phyloP scores from a whole-genome alignment of 2,329 filamentous ascomycete species.

The Penicillium brasilianum region DNA sequence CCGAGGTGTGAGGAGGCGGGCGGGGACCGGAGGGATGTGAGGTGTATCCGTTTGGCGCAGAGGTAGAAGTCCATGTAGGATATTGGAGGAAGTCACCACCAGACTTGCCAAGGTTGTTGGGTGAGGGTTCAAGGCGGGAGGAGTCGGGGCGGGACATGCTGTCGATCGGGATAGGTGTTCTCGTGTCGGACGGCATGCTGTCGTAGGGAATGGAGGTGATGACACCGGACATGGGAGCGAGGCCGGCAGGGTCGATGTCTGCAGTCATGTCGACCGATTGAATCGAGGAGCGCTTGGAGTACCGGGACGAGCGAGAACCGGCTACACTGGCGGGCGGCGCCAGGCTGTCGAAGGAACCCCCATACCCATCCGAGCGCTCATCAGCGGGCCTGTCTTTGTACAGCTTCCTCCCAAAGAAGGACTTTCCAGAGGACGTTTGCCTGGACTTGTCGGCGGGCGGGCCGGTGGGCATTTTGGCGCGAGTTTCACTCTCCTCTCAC shows the following conservation, averaged over 20 bases:
- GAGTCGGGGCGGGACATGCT: slow-evolving; percentile 70
- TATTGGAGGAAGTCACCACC: slow-evolving; percentile 88
- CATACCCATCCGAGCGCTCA: slow-evolving; percentile 65
- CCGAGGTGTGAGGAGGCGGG: slow-evolving; percentile 60
- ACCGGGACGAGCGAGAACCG: slow-evolving; percentile 73
- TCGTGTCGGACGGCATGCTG: slow-evolving; percentile 66
- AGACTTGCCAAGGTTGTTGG: slow-evolving; percentile 81
- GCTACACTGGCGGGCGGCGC: slow-evolving; percentile 66
- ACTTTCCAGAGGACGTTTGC: slow-evolving; percentile 79
- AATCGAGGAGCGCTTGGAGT: slow-evolving; percentile 72
- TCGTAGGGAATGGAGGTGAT: slow-evolving; percentile 91
- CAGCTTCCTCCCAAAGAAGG: slow-evolving; percentile 81
- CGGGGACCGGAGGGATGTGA: slow-evolving; percentile 66
- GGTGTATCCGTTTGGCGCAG: slow-evolving; percentile 54
- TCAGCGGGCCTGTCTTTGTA: slow-evolving; percentile 77
- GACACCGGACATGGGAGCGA: slow-evolving; percentile 78
- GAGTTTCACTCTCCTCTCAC: slow-evolving; percentile 29
- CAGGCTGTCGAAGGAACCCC: slow-evolving; percentile 60
- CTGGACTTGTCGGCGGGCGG: slow-evolving; percentile 76
- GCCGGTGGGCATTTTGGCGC: slow-evolving; percentile 57
- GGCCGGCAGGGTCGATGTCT: slow-evolving; percentile 63
- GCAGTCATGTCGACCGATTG: slow-evolving; percentile 72
- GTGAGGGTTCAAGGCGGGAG: slow-evolving; percentile 72
- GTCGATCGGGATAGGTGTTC: slow-evolving; percentile 73
- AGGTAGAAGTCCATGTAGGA: slow-evolving; percentile 68